Percentiles rank a stretch among this genome's conserved stretches.
phyloP scores from a whole-genome alignment of 495 filamentous ascomycete species.

The Aspergillus nidulans region DNA sequence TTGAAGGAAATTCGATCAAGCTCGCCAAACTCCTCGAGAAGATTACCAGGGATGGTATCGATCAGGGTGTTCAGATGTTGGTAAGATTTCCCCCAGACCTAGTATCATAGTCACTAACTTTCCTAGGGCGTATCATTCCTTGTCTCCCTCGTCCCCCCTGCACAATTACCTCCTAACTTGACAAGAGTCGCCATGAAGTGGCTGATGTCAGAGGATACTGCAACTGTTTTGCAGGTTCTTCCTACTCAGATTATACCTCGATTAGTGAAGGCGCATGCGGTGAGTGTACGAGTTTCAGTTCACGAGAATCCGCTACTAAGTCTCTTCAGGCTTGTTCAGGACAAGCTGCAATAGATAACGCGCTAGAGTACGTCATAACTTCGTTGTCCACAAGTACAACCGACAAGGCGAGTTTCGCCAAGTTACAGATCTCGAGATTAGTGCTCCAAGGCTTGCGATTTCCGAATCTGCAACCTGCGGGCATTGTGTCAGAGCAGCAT shows the following conservation, averaged over 20 bases:
- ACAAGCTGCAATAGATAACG: slow-evolving; percentile 18
- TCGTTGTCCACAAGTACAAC: slow-evolving; percentile 14
- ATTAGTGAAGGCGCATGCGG: slow-evolving; percentile 22
- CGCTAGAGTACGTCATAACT: slow-evolving; percentile 24
- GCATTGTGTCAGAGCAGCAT: slow-evolving; percentile 11
- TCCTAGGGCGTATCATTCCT: slow-evolving; percentile 38
- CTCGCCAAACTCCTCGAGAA: slow-evolving; percentile 52
- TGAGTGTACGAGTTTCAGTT: slow-evolving; percentile 17
- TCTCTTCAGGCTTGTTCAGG: slow-evolving; percentile 18
- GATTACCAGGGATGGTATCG: slow-evolving; percentile 34
- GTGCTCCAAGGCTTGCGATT: slow-evolving; percentile 25
- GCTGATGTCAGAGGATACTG: slow-evolving; percentile 28
- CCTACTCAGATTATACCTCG: slow-evolving; percentile 22
- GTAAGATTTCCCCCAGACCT: too few relatives aligned
- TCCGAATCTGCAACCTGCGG: slow-evolving; percentile 7
- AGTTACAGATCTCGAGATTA: slow-evolving; percentile 21
- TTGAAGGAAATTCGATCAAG: slow-evolving; percentile 34
- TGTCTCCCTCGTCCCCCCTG: slow-evolving; percentile 23
- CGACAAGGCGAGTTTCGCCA: slow-evolving; percentile 7
- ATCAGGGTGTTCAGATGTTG: slow-evolving; percentile 39
- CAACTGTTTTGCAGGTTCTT: slow-evolving; percentile 18
- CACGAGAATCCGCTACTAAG: slow-evolving; percentile 3
- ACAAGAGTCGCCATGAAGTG: slow-evolving; percentile 20
- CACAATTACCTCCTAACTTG: slow-evolving; percentile 24
- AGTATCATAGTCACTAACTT: too few relatives aligned